Evolutionary conservation across 305 asterid genomes (phyloP), one percentile per base, ranked within the genome.

Genomic region (Fraxinus ornus): DNA sequence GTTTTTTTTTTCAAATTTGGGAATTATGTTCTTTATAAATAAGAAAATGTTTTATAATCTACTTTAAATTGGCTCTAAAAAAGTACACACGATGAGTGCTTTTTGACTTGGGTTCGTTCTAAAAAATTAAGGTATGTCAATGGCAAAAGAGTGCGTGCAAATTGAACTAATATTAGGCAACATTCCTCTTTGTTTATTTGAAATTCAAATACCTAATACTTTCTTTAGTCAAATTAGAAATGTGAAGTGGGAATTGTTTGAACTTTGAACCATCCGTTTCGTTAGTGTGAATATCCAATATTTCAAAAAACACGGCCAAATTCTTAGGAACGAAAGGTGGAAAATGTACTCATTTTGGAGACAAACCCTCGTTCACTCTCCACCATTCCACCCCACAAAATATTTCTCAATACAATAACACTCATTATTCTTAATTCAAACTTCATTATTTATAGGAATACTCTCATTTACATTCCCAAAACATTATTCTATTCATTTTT

Each of bases 281-380:
- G 41, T 10, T 7, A 64, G 80, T 66, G 71, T 84, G 85, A 82
- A 75, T 36, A 66, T 64, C 41, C 73, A 82, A 22, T 41, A 44
- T 71, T 82, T 83, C 78, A 82, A 80, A 81, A 21, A 28, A 7
- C n/a, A n/a, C 8, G 5, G 75, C 39, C 66, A 75, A 74, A 8
- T 39, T 76, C 22, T 19, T 28, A 44, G 33, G 28, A 28, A 55
- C 77, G 70, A 75, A 79, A 30, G 74, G 82, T 84, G 84, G 86
- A 84, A 83, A 83, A 84, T 78, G 68, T 39, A 78, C 32, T 78
- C 22, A 44, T 7, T 19, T 83, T 73, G 7, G 44, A 72, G 86
- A 78, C 83, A 60, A 32, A 41, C 41, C 8, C 77, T 52, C 73
- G 81, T 79, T 84, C 87, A 79, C 8, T 47, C 19, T 15, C 57